These are phyloP conservation scores for Aspergillus sp. DNA, from an alignment of 2,329 filamentous ascomycete species.

Conservation along the genomic window DNA sequence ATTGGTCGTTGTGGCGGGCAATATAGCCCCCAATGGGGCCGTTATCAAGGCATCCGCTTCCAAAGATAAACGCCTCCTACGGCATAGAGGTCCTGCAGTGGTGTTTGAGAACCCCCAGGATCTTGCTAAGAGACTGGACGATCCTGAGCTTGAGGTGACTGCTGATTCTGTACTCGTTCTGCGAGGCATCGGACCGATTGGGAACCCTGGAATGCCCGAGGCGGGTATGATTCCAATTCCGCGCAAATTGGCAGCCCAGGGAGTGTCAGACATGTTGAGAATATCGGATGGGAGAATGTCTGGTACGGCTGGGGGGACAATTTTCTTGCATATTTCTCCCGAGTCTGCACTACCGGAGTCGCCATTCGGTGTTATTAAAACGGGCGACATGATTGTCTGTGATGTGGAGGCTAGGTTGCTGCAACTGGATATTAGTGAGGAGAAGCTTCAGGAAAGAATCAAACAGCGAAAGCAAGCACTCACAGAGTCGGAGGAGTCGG, in stretches of 20 bases:
- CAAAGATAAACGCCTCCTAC: constrained; percentile 48
- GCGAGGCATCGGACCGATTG: constrained; percentile 52
- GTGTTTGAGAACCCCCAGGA: constrained; percentile 52
- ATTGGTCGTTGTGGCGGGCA: constrained; percentile 49
- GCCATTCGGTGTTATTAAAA: constrained; percentile 19
- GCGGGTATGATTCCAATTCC: constrained; percentile 55
- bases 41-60: constrained; percentile 54
- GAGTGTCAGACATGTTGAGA: constrained; percentile 55
- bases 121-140: constrained; percentile 49
- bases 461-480: background rate
- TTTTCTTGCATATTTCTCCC: constrained; percentile 55
- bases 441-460: constrained; percentile 43
- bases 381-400: no score
- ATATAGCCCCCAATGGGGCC: constrained; percentile 51
- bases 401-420: constrained; percentile 22
- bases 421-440: constrained; percentile 43
- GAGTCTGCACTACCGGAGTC: constrained; percentile 51
- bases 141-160: constrained; percentile 45
- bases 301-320: constrained; percentile 57
- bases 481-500: background rate
- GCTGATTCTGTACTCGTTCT: constrained; percentile 50
- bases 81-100: constrained; percentile 48
- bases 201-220: constrained; percentile 56
- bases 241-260: constrained; percentile 48
- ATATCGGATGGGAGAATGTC: constrained; percentile 58